Conservation (phyloP, 2,329 filamentous ascomycete species). For the Byssoonygena ceratinophila region DNA sequence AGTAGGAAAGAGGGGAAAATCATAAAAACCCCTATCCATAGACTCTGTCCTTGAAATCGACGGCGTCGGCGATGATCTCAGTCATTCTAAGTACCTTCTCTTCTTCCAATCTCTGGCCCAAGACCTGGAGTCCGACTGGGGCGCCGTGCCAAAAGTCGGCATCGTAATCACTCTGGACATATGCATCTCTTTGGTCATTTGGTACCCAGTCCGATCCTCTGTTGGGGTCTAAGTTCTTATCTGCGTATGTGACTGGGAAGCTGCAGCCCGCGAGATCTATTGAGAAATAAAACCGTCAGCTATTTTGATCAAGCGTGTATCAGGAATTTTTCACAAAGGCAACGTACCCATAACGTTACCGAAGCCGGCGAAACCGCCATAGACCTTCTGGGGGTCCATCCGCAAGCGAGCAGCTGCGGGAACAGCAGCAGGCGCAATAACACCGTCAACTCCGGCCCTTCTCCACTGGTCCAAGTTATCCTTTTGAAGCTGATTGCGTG, state of each 20-base stretch:
- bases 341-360: conserved; percentile 18
- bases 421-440: conserved; percentile 11
- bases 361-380: conserved; percentile 21
- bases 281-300: background rate
- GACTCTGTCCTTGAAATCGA: conserved; percentile 7
- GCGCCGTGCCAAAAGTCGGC: conserved; percentile 40
- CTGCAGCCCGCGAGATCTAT: conserved; percentile 14
- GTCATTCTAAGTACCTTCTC: conserved; percentile 35
- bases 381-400: conserved; percentile 18
- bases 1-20: background rate
- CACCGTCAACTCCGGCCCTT: conserved; percentile 13
- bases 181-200: conserved; percentile 20
- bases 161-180: conserved; percentile 31
- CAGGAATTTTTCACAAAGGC: background rate
- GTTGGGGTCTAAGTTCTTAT: conserved; percentile 24
- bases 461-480: conserved; percentile 16
- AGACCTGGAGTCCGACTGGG: conserved; percentile 40
- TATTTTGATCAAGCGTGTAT: background rate
- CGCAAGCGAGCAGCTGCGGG: conserved; percentile 15
- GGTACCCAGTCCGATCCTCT: conserved; percentile 21
- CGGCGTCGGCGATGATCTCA: conserved; percentile 19
- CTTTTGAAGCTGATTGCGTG: conserved; percentile 20
- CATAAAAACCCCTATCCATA: background rate
- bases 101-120: conserved; percentile 41
- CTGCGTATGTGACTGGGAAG: conserved; percentile 43